Conservation (phyloP, 2,329 filamentous ascomycete species). For the Tolypocladium paradoxum region DNA sequence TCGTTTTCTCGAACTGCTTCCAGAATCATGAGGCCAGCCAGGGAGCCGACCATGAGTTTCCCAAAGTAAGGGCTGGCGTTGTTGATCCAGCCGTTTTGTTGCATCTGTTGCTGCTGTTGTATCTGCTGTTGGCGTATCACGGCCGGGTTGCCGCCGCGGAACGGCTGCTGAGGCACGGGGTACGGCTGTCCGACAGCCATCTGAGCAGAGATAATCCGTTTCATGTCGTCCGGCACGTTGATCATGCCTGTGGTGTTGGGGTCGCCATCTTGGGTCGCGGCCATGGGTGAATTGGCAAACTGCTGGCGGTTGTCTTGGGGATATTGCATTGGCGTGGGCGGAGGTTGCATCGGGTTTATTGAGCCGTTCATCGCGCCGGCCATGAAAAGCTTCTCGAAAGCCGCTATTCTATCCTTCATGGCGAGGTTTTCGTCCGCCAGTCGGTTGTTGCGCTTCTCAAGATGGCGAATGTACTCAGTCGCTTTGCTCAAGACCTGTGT, state of each 20-base stretch:
- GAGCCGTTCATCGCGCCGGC: constrained; percentile 58
- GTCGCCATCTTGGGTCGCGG: constrained; percentile 25
- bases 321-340: constrained; percentile 43
- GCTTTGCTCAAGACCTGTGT: constrained; percentile 75
- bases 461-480: constrained; percentile 88
- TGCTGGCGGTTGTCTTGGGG: constrained; percentile 28
- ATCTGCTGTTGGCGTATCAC: constrained; percentile 45
- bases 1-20: constrained; percentile 66
- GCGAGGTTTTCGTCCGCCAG: constrained; percentile 70
- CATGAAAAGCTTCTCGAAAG: constrained; percentile 71
- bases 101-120: constrained; percentile 39
- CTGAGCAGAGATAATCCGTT: constrained; percentile 48
- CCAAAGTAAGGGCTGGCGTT: constrained; percentile 46
- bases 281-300: constrained; percentile 34
- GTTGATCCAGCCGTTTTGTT: constrained; percentile 43
- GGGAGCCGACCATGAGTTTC: constrained; percentile 85
- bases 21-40: constrained; percentile 85
- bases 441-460: constrained; percentile 82
- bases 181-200: constrained; percentile 45
- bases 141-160: constrained; percentile 30
- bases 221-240: constrained; percentile 55
- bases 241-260: constrained; percentile 48
- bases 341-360: constrained; percentile 43
- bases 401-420: constrained; percentile 67
- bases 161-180: constrained; percentile 35